Conservation (phyloP, 371 early-diverging fungal genomes). For the Mortierella polycephala region DNA sequence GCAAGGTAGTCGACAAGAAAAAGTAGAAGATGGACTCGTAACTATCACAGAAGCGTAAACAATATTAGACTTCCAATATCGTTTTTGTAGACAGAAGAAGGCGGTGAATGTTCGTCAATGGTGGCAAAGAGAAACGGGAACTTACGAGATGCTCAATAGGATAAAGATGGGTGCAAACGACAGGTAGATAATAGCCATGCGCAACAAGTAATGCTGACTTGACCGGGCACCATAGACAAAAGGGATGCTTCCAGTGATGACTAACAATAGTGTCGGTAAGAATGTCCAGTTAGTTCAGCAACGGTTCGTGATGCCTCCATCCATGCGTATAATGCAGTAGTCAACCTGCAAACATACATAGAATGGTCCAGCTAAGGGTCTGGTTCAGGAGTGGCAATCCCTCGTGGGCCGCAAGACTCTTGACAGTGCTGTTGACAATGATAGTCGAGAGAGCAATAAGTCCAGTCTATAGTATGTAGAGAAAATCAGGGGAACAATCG, state of each 20-base stretch:
- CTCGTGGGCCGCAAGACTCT: constrained; percentile 63
- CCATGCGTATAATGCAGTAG: too few species aligned
- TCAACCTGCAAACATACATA: constrained; percentile 59
- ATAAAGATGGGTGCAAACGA: constrained; percentile 91
- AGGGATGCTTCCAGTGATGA: constrained; percentile 68
- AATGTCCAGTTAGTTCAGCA: too few species aligned
- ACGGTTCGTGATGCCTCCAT: background rate
- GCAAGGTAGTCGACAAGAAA: constrained; percentile 75
- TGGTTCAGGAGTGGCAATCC: constrained; percentile 81
- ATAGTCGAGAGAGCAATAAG: constrained; percentile 54
- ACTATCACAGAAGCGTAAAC: constrained; percentile 15
- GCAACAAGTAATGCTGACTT: constrained; percentile 79
- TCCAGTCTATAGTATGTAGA: constrained; percentile 12
- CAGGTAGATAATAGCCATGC: constrained; percentile 83
- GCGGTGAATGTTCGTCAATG: too few species aligned
- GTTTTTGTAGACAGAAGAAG: too few species aligned
- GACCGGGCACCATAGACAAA: constrained; percentile 70
- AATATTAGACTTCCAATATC: background rate
- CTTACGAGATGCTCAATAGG: constrained; percentile 84
- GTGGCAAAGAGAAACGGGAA: background rate
- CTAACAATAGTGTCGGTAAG: constrained; percentile 33
- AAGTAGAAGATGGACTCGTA: constrained; percentile 92
- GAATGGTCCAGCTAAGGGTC: constrained; percentile 72
- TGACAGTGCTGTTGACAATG: constrained; percentile 64
- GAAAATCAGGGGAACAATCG: background rate